Percentiles rank a stretch among this genome's conserved stretches.
phyloP scores from a whole-genome alignment of 108 stramenopile genomes.

The Seminavis robusta region DNA sequence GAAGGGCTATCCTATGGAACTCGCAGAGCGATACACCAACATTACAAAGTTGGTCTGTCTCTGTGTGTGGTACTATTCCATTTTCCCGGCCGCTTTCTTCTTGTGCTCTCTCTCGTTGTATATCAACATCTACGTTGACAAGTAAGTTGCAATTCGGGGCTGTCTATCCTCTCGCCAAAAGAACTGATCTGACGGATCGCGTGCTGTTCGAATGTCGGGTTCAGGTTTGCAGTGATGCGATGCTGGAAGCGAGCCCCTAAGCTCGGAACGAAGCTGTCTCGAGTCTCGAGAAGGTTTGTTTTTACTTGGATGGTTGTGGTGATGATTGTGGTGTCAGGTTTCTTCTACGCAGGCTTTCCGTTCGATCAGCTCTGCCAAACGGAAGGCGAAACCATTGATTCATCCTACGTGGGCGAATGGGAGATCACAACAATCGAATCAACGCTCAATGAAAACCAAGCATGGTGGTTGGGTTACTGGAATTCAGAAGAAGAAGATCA shows the following conservation, averaged over 20 bases:
- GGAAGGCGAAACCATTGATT: constrained; percentile 1
- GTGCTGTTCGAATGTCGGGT: no score
- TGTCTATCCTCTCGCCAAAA: no score
- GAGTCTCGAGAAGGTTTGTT: constrained; percentile 69
- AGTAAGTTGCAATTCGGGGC: no score
- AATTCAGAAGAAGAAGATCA: no score
- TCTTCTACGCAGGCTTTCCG: constrained; percentile 81
- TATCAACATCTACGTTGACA: constrained; percentile 69
- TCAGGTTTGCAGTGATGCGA: constrained; percentile 70
- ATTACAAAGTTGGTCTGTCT: constrained; percentile 71
- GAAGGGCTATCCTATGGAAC: constrained; percentile 61
- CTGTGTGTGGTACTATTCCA: constrained; percentile 71
- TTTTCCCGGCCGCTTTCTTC: constrained; percentile 75
- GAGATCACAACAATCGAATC: no score
- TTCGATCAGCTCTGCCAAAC: constrained; percentile 76
- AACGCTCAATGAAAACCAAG: no score
- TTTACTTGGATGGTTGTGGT: constrained; percentile 54
- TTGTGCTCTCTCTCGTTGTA: constrained; percentile 64
- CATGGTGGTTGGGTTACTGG: no score
- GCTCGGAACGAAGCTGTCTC: constrained; percentile 58
- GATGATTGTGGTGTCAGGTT: constrained; percentile 69
- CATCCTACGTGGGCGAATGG: constrained; percentile 15
- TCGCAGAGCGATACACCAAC: constrained; percentile 64
- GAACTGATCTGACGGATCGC: no score
- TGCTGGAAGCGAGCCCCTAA: constrained; percentile 80